A percentile compares a stretch with the other conserved stretches of the same genome.
These are phyloP conservation scores for Rhodotorula sp. DNA, from an alignment of 1,284 basidiomycete species.

Conservation along the genomic window DNA sequence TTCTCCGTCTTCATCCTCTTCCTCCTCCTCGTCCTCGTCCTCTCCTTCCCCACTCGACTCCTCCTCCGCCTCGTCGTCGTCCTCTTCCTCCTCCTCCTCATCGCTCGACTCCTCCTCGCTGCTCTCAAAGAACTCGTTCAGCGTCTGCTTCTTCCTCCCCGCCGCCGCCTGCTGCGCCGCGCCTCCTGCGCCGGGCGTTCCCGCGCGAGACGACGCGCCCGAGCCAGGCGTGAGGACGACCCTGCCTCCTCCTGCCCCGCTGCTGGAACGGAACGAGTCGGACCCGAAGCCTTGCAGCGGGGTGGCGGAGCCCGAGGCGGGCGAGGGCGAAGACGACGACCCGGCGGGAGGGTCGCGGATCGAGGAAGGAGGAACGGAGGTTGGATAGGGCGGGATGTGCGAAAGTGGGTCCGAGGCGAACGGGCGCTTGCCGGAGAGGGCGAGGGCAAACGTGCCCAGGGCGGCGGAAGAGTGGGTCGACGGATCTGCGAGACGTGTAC, in stretches of 20 bases:
- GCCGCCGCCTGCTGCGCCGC: not conserved
- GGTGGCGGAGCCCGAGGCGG: not conserved
- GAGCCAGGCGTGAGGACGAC: slow-evolving; percentile 36
- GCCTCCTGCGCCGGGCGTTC: not conserved
- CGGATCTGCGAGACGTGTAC: not conserved
- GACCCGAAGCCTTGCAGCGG: slow-evolving; percentile 35
- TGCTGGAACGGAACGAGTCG: slow-evolving; percentile 19
- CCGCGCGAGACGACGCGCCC: not conserved
- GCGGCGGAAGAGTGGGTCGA: slow-evolving; percentile 1
- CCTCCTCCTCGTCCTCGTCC: slow-evolving; percentile 49
- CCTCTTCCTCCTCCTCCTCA: slow-evolving; percentile 15
- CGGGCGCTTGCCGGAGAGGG: slow-evolving; percentile 23
- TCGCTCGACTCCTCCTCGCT: slow-evolving; percentile 8
- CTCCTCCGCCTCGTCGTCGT: slow-evolving; percentile 38
- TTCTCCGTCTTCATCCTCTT: slow-evolving; percentile 5
- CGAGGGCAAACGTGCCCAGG: slow-evolving; percentile 36
- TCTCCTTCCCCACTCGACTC: slow-evolving; percentile 39
- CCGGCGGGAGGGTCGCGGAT: slow-evolving; percentile 23
- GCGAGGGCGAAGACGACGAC: not conserved
- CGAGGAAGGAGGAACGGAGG: slow-evolving; percentile 28
- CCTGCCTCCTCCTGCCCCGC: not conserved
- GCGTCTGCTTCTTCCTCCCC: not conserved
- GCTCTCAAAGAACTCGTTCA: slow-evolving; percentile 6
- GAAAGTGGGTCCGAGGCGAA: slow-evolving; percentile 5
- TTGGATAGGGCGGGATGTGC: slow-evolving; percentile 17